Conservation (phyloP, 768 basidiomycete species). For the Phylloporus scabripes region DNA sequence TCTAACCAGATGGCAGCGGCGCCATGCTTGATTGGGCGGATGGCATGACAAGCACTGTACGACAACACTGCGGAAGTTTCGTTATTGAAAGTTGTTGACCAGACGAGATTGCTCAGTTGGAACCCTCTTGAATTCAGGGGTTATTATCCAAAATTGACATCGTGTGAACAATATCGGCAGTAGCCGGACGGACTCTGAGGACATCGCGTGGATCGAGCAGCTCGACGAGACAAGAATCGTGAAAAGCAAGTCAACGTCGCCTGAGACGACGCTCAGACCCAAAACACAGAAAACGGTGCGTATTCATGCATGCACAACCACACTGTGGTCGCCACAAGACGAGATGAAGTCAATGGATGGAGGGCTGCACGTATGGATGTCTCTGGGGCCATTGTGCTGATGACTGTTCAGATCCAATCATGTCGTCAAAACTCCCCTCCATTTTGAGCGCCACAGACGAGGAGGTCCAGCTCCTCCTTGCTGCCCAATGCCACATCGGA, state of each 20-base stretch:
- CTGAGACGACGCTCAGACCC: constrained; percentile 35
- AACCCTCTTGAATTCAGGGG: constrained; percentile 15
- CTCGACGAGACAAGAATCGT: constrained; percentile 21
- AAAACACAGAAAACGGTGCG: constrained; percentile 38
- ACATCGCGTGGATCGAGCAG: constrained; percentile 2
- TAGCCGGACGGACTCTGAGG: constrained; percentile 20
- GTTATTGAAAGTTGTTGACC: constrained; percentile 68
- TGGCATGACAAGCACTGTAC: constrained; percentile 20
- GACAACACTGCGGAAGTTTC: constrained; percentile 42
- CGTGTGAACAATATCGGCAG: constrained; percentile 21
- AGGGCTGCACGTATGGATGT: constrained; percentile 31
- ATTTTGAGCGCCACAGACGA: constrained; percentile 93
- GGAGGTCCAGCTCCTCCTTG: constrained; percentile 91
- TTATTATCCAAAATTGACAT: constrained; percentile 1
- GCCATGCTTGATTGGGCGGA: constrained; percentile 32
- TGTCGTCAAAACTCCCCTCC: constrained; percentile 91
- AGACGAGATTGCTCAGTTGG: constrained; percentile 40
- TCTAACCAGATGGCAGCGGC: constrained; percentile 68
- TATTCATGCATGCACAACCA: constrained; percentile 11
- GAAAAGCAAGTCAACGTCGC: constrained; percentile 36
- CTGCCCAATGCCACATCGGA: constrained; percentile 95
- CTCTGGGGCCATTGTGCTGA: constrained; percentile 18
- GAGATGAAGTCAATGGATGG: constrained; percentile 30
- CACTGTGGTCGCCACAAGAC: constrained; percentile 5
- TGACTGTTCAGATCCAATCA: constrained; percentile 32